phyloP scores from a whole-genome alignment of 1,139 yeast species.

The Trichomonascaceae sp. region DNA sequence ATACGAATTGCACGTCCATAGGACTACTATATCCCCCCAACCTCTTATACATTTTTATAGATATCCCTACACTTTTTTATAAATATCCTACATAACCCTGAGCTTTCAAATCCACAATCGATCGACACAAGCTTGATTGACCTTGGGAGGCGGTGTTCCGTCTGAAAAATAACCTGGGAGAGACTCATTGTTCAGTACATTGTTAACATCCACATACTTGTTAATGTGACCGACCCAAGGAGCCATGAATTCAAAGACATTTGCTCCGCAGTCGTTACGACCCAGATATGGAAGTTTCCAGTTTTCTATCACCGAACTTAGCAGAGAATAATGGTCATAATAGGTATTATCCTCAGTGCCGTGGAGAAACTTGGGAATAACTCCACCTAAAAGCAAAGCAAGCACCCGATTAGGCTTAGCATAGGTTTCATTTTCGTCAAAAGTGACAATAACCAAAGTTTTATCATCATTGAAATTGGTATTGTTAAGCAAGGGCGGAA shows the following conservation, averaged over 20 bases:
- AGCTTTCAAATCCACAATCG: not conserved
- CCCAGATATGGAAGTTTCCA: conserved; percentile 44
- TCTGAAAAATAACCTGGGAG: conserved; percentile 38
- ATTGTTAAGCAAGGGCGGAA: conserved; percentile 39
- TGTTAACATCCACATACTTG: conserved; percentile 34
- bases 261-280: conserved; percentile 43
- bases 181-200: conserved; percentile 37
- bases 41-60: no score
- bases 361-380: conserved; percentile 34
- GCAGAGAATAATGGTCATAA: conserved; percentile 45
- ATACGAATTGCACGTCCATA: no score
- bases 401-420: conserved; percentile 39
- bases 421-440: conserved; percentile 43
- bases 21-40: no score
- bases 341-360: conserved; percentile 41
- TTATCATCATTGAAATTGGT: conserved; percentile 39
- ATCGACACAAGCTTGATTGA: conserved; percentile 35
- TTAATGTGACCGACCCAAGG: conserved; percentile 33
- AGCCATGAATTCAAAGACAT: conserved; percentile 40
- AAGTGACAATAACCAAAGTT: conserved; percentile 40
- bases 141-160: conserved; percentile 34
- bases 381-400: conserved; percentile 38
- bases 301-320: conserved; percentile 43
- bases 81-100: not conserved
- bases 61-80: no score